Conservation (phyloP, 257 asterid genomes). For the Echites panduratus region DNA sequence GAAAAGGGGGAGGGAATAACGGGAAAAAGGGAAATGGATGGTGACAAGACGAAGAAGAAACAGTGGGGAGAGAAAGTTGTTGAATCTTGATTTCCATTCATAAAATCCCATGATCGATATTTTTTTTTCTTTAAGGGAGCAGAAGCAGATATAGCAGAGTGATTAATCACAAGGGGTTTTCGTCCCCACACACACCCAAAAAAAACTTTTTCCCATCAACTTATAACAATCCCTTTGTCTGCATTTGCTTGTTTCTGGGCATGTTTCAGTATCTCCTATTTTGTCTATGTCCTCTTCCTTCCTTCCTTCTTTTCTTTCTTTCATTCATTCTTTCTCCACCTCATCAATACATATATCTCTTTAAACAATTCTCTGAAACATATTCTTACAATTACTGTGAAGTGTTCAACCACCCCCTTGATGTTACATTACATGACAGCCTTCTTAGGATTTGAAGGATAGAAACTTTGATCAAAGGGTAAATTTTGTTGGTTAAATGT, state of each 20-base stretch:
- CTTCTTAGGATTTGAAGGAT: background rate
- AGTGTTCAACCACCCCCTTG: background rate
- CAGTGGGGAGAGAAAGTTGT: constrained; percentile 7
- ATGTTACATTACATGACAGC: background rate
- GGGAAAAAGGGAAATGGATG: background rate
- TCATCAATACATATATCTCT: background rate
- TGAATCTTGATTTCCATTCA: constrained; percentile 12
- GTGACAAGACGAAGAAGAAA: constrained; percentile 19
- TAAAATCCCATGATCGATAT: background rate
- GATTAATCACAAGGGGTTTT: background rate
- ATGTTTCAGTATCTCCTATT: constrained; percentile 3
- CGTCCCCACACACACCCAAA: constrained; percentile 10
- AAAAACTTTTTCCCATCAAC: background rate
- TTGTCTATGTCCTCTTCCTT: background rate
- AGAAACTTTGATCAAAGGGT: background rate
- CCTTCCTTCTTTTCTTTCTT: background rate
- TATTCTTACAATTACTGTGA: background rate
- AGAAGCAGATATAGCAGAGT: background rate
- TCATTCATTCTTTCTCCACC: constrained; percentile 3
- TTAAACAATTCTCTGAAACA: background rate
- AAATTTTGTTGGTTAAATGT: background rate
- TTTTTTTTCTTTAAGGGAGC: background rate
- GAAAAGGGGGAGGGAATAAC: constrained; percentile 1
- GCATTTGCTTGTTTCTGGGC: constrained; percentile 19
- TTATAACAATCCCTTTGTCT: constrained; percentile 8